Conservation (phyloP, 352 stramenopile species). For the Phytophthora sp. region DNA sequence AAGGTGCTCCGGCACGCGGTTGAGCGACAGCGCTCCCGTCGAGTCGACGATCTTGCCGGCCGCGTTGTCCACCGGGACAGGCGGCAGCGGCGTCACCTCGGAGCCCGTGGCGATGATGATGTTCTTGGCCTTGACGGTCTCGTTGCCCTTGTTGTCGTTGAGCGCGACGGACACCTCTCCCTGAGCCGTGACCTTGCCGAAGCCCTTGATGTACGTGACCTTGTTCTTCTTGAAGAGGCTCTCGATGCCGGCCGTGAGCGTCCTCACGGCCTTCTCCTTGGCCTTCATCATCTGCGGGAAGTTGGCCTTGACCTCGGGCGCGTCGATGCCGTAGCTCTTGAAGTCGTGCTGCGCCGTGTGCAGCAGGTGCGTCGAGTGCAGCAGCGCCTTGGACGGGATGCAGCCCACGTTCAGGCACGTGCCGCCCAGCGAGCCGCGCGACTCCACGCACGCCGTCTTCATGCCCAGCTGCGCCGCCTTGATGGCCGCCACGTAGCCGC, state of each 20-base stretch:
- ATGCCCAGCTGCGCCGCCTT: constrained; percentile 98
- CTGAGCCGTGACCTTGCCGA: constrained; percentile 93
- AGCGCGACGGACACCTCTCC: constrained; percentile 93
- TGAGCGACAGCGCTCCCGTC: constrained; percentile 95
- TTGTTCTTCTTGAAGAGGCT: constrained; percentile 99
- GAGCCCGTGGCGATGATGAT: constrained; percentile 94
- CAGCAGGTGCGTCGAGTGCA: constrained; percentile 97
- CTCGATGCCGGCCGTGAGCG: constrained; percentile 97
- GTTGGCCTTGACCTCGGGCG: constrained; percentile 92
- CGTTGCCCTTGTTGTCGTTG: constrained; percentile 88
- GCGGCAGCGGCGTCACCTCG: constrained; percentile 92
- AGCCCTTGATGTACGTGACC: constrained; percentile 98
- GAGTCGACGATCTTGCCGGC: constrained; percentile 98
- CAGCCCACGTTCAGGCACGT: constrained; percentile 99
- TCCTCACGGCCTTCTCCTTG: constrained; percentile 96
- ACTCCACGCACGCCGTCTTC: constrained; percentile 99
- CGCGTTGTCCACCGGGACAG: constrained; percentile 97
- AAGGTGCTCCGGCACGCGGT: constrained; percentile 94
- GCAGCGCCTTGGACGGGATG: constrained; percentile 98
- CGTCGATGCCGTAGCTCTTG: constrained; percentile 95
- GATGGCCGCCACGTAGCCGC: constrained; percentile 99
- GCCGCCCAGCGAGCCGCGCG: constrained; percentile 94
- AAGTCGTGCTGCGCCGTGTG: constrained; percentile 97
- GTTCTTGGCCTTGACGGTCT: constrained; percentile 97
- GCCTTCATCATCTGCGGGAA: constrained; percentile 96